These are phyloP conservation scores for Solanum arcanum DNA, from an alignment of 257 asterid species.

Conservation along the genomic window DNA sequence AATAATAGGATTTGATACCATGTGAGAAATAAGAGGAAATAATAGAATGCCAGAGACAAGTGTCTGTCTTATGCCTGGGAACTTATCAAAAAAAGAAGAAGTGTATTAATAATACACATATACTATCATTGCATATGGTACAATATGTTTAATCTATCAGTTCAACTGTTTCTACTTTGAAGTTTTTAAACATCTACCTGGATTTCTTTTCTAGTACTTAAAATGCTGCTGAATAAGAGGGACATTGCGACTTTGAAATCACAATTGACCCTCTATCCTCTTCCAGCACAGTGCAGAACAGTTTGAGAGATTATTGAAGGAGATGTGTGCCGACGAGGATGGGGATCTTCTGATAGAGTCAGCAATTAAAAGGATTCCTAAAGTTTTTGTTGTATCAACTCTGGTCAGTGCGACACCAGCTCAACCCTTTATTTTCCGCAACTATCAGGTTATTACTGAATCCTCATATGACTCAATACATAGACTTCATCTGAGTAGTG, in stretches of 20 bases:
- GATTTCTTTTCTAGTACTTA: neutral
- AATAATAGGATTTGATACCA: neutral
- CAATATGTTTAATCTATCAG: neutral
- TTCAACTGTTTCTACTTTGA: neutral
- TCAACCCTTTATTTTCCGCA: slow-evolving; percentile 96
- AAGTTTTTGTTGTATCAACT: slow-evolving; percentile 94
- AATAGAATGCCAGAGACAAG: neutral
- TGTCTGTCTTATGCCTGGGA: neutral
- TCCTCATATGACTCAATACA: neutral
- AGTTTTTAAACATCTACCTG: neutral
- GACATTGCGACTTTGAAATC: slow-evolving; percentile 3
- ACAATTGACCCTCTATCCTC: slow-evolving; percentile 19
- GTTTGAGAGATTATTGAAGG: slow-evolving; percentile 89
- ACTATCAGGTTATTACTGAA: slow-evolving; percentile 67
- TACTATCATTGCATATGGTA: neutral
- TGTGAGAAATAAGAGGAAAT: neutral
- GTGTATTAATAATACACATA: neutral
- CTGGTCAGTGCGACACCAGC: slow-evolving; percentile 93
- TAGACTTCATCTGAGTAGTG: neutral
- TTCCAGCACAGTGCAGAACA: slow-evolving; percentile 99
- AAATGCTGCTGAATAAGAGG: neutral
- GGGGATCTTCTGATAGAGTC: slow-evolving; percentile 98
- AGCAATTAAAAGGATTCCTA: slow-evolving; percentile 79
- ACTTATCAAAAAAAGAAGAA: neutral
- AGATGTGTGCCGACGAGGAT: slow-evolving; percentile 92